Evolutionary conservation across 352 stramenopile genomes (phyloP).

Genomic region (Pythium vanterpoolii): DNA sequence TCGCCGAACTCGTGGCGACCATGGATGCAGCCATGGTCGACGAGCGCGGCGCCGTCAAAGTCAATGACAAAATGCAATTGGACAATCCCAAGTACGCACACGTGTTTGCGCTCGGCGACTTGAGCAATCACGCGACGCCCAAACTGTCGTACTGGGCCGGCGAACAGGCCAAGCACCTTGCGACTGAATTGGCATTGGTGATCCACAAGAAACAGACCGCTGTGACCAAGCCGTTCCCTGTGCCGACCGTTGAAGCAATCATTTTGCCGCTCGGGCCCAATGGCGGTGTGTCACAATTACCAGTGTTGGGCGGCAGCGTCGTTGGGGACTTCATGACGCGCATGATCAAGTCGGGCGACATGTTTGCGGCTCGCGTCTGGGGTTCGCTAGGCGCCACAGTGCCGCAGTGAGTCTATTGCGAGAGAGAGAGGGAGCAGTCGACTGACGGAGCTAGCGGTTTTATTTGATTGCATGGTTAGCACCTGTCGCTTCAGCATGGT

Average conservation of each 20-base stretch:
- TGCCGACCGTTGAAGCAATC: conserved; percentile 16
- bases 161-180: conserved; percentile 43
- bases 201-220: conserved; percentile 34
- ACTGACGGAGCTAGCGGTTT: no score
- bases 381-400: conserved; percentile 9
- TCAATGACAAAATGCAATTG: conserved; percentile 45
- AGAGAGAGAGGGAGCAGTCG: not conserved
- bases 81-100: conserved; percentile 38
- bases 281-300: conserved; percentile 30
- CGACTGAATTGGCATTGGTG: conserved; percentile 31
- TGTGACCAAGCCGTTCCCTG: conserved; percentile 36
- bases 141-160: conserved; percentile 41
- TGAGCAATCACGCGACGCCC: conserved; percentile 40
- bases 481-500: no score
- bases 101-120: conserved; percentile 53
- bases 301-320: conserved; percentile 23
- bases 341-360: conserved; percentile 27
- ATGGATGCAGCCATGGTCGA: conserved; percentile 37
- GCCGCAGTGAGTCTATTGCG: not conserved
- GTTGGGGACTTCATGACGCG: conserved; percentile 29
- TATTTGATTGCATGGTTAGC: no score
- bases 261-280: conserved; percentile 29
- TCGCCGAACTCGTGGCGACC: conserved; percentile 28
- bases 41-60: conserved; percentile 35
- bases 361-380: conserved; percentile 26